Evolutionary conservation across 2,329 filamentous ascomycete species (phyloP).

Genomic region (Fusarium verticillioides): DNA sequence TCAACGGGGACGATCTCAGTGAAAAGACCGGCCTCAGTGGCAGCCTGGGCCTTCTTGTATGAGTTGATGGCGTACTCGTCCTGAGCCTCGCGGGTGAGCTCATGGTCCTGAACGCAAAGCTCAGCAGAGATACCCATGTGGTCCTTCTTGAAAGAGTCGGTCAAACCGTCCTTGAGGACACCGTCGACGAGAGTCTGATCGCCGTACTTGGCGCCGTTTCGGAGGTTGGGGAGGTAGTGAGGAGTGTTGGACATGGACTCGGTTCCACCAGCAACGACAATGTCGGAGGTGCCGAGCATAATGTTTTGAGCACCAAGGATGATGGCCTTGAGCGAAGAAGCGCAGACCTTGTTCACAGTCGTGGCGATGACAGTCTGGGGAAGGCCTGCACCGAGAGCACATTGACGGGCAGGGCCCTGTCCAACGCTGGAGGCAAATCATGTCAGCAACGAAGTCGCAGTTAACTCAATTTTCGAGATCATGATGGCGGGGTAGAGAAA

Average conservation of each 20-base stretch:
- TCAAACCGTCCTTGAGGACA: conserved; percentile 92
- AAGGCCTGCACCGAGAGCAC: conserved; percentile 89
- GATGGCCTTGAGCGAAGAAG: conserved; percentile 92
- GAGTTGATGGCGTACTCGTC: conserved; percentile 96
- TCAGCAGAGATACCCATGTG: conserved; percentile 96
- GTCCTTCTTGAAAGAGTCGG: conserved; percentile 93
- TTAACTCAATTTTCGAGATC: neutral
- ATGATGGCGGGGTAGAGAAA: conserved; percentile 14
- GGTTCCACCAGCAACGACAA: conserved; percentile 92
- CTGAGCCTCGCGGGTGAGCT: conserved; percentile 83
- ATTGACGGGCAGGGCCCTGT: conserved; percentile 96
- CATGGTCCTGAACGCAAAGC: conserved; percentile 88
- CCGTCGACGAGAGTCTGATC: conserved; percentile 90
- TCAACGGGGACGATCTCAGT: conserved; percentile 91
- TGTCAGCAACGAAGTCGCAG: conserved; percentile 21
- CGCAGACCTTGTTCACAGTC: conserved; percentile 99
- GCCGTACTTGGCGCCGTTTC: conserved; percentile 92
- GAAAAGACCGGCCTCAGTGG: conserved; percentile 85
- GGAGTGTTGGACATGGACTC: conserved; percentile 99
- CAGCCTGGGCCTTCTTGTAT: conserved; percentile 92
- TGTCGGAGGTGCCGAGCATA: conserved; percentile 92
- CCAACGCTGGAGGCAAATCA: conserved; percentile 72
- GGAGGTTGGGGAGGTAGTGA: conserved; percentile 91
- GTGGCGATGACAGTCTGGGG: conserved; percentile 83
- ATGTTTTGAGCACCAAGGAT: conserved; percentile 96